Base-by-base conservation (phyloP, 2,329 filamentous ascomycete species). In the Onygenales sp. region DNA sequence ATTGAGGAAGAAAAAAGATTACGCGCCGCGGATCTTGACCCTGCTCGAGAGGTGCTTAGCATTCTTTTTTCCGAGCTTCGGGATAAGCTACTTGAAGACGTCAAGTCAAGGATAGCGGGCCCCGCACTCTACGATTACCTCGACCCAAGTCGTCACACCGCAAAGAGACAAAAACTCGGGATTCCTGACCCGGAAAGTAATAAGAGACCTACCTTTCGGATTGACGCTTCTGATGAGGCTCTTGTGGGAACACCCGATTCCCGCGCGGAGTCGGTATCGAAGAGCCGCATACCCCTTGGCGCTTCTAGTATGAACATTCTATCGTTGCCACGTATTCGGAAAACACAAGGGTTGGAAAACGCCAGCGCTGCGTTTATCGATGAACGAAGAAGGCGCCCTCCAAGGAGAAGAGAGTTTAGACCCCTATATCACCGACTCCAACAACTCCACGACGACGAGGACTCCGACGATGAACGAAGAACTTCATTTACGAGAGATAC, bases 1-100 rank as follows among this genome's bases (percentile, higher is more conserved):
- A 66, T 92, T 7, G 90, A 96, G 64, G 87, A 93, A 60, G 92
- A 97, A 68, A 96, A 93, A 73, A 85, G 83, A 64, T 86, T 92
- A 61, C 79, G 92, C 51, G 91, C 91, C 14, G 85, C 86, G 64
- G 86, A 94, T 66, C 82, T 96, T 59, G 92, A 98, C 68, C 92
- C 93, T n/a, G 88, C 92, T 4, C 74, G 78, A 48, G 92, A 94
- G 65, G 92, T 93, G 36, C 77, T 90, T 41, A 84, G 91, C 57
- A 80, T 87, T 44, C 80, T 96, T 51, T 81, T 86, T 50, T 81
- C 83, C 51, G 91, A 97, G 67, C 76, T 98, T 65, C 84, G 82
- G 55, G 87, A 94, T 65, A 93, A 94, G 67, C 75, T 98, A 38
- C 83, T 97, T 57, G 83, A 87, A 59, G 90, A 96, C 66, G 87